Evolutionary conservation across 345 rosid species (phyloP), one percentile per base, ranked within the genome.

Genomic region (Barbarea vulgaris): DNA sequence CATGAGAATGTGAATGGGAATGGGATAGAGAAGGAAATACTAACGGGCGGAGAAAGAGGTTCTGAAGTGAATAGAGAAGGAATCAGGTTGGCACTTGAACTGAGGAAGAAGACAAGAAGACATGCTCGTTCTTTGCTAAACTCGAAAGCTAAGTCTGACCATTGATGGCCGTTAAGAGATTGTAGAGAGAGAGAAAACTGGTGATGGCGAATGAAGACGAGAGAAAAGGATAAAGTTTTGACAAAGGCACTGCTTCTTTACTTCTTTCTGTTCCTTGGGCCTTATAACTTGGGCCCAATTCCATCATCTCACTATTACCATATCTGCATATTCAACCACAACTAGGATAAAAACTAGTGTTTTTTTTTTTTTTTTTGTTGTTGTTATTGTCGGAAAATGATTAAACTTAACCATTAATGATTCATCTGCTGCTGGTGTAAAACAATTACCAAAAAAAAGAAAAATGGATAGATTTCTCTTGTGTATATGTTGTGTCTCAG

Each of bases 11-110:
- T 19, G 47, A 58, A 44, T 6, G 34, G 46, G 36, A 27, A n/a
- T n/a, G 6, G 47, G 37, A 36, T 50, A 60, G 46, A 70, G 34
- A 28, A 42, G 67, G 56, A 65, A 53, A 64, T 66, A 39, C 70
- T 60, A 61, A 79, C 82, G 64, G 70, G 66, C 76, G 65, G 79
- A 64, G 42, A 55, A 79, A 72, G 81, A 84, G 77, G 86, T 63
- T 71, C 84, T 83, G 85, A 88, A 84, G 31, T 87, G 90, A 74
- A 87, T 65, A 78, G 84, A 80, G 84, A 94, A 85, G 18, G 84
- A 69, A 81, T 83, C 94, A 10, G 96, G 96, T 18, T 84, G 96
- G 78, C 97, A 91, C 87, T 90, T 94, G 87, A 94, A 88, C 83
- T 87, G 96, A 6, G 93, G 97, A 66, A 94, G 82, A 28, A 94